Conservation (phyloP, 2,329 filamentous ascomycete genomes). For the Aspergillus candidus region DNA sequence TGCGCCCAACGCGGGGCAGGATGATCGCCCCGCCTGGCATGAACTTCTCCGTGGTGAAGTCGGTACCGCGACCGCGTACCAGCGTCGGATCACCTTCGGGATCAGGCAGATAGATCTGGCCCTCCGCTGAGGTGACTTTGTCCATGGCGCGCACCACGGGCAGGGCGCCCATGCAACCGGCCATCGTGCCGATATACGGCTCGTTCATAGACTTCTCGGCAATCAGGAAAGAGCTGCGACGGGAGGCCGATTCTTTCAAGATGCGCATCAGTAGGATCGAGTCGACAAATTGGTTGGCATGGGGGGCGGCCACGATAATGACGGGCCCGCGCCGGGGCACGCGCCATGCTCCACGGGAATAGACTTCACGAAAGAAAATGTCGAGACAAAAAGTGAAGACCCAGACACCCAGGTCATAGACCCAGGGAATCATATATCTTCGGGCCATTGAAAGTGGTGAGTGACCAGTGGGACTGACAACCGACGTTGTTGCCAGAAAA, state of each 20-base stretch:
- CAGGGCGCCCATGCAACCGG: constrained; percentile 77
- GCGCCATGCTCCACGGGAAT: constrained; percentile 91
- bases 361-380: constrained; percentile 96
- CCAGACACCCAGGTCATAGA: constrained; percentile 48
- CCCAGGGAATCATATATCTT: constrained; percentile 38
- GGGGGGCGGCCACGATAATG: constrained; percentile 92
- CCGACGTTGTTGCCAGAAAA: too few species aligned
- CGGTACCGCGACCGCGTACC: constrained; percentile 70
- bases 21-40: constrained; percentile 79
- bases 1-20: constrained; percentile 69
- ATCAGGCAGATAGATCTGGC: constrained; percentile 82
- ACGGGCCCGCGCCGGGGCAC: constrained; percentile 83
- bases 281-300: constrained; percentile 98
- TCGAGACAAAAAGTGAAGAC: constrained; percentile 66
- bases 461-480: too few species aligned
- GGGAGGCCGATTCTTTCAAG: constrained; percentile 75
- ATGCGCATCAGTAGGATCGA: constrained; percentile 89
- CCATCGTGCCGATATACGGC: constrained; percentile 79
- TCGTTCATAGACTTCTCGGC: constrained; percentile 93
- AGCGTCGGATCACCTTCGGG: constrained; percentile 77
- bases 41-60: constrained; percentile 68
- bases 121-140: constrained; percentile 69
- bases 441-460: too few species aligned
- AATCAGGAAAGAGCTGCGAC: constrained; percentile 86
- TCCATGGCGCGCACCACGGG: constrained; percentile 90